Conservation (phyloP, 306 rosid genomes). For the Medicago lupulina region DNA sequence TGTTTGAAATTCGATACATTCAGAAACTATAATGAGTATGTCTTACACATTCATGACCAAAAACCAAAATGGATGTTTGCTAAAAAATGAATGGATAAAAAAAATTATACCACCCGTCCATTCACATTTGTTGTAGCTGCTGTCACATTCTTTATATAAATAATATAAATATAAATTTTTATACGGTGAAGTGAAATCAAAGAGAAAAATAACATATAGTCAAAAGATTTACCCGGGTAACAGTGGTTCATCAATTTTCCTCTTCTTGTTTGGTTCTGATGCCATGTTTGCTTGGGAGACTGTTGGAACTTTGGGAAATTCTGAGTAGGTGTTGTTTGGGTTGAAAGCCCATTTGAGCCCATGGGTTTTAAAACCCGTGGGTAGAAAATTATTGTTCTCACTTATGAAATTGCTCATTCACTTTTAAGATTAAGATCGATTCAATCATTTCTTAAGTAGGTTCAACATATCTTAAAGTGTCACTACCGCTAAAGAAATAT, state of each 20-base stretch:
- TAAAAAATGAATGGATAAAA: neutral
- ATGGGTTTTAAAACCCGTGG: too few relatives aligned
- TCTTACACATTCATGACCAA: too few relatives aligned
- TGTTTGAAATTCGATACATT: too few relatives aligned
- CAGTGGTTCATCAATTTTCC: neutral
- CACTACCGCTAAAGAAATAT: too few relatives aligned
- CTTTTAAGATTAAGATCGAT: too few relatives aligned
- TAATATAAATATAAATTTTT: neutral
- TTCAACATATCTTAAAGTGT: too few relatives aligned
- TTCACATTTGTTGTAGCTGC: constrained; percentile 7
- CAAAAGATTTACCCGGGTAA: neutral
- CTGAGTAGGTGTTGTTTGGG: neutral
- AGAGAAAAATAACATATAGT: neutral
- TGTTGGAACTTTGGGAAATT: neutral
- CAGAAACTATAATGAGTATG: too few relatives aligned
- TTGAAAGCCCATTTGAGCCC: neutral
- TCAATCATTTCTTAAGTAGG: too few relatives aligned
- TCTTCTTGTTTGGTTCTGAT: constrained; percentile 5
- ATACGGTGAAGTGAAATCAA: neutral
- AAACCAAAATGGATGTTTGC: too few relatives aligned
- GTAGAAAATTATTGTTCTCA: too few relatives aligned
- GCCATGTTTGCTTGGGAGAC: neutral
- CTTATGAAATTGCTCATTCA: too few relatives aligned
- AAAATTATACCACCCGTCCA: constrained; percentile 2
- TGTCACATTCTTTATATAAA: constrained; percentile 19